Evolutionary conservation across 352 stramenopile species (phyloP).

Genomic region (Elongisporangium prolatum): DNA sequence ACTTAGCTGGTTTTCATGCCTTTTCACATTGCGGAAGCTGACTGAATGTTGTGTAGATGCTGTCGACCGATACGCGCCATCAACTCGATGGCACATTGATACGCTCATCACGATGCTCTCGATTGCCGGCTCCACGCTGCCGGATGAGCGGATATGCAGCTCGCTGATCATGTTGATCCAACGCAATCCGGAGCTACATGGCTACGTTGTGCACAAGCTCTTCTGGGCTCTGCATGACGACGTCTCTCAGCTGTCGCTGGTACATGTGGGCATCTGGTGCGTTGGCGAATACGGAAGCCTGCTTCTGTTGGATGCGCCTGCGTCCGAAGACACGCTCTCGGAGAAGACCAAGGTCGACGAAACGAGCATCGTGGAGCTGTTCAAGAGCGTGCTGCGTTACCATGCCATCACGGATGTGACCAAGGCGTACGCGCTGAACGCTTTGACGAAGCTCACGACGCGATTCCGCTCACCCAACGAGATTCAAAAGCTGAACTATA

Average conservation of each 20-base stretch:
- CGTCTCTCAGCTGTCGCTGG: slow-evolving; percentile 91
- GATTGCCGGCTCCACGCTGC: slow-evolving; percentile 93
- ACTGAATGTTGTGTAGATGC: slow-evolving; percentile 38
- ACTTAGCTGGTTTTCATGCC: slow-evolving; percentile 20
- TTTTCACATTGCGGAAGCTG: neutral
- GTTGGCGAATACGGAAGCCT: slow-evolving; percentile 96
- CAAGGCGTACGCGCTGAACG: slow-evolving; percentile 81
- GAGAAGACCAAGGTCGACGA: slow-evolving; percentile 72
- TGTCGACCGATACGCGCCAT: slow-evolving; percentile 79
- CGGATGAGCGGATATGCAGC: slow-evolving; percentile 91
- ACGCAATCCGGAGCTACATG: slow-evolving; percentile 83
- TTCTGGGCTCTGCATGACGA: slow-evolving; percentile 95
- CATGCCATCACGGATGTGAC: slow-evolving; percentile 81
- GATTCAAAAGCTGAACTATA: slow-evolving; percentile 65
- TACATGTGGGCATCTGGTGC: slow-evolving; percentile 98
- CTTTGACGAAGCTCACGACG: slow-evolving; percentile 95
- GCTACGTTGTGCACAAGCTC: slow-evolving; percentile 97
- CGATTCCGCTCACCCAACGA: slow-evolving; percentile 77
- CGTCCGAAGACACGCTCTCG: slow-evolving; percentile 53
- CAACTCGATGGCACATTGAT: slow-evolving; percentile 92
- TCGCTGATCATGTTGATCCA: slow-evolving; percentile 96
- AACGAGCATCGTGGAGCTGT: slow-evolving; percentile 58
- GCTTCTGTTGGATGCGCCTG: slow-evolving; percentile 67
- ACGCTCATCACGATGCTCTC: slow-evolving; percentile 98
- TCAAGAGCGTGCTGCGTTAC: slow-evolving; percentile 76